Base-by-base conservation (phyloP, 2,329 filamentous ascomycete species). In the Xylaria sp. region DNA sequence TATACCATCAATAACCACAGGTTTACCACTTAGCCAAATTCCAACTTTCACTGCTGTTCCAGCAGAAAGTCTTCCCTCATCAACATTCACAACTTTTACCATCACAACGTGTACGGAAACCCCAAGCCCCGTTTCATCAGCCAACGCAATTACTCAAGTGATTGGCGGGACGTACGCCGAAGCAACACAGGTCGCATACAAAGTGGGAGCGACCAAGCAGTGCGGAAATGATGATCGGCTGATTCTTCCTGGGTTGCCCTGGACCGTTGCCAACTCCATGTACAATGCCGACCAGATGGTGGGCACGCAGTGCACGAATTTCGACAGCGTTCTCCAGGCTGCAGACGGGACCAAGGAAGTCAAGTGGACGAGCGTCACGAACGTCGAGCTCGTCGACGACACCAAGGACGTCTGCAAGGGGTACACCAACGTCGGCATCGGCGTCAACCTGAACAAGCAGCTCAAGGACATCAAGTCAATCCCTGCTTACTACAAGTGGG, bases 201-300 rank as follows among this genome's bases (percentile, higher is more conserved):
- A 68, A 22, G 56, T 68, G 2, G 38, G 4, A 7, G 59, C 68
- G 1, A 70, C 51, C 1, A 20, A 60, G 53, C 68, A 70, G 47
- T 70, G 68, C 33, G 68, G 68, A 44, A 64, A 70, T 42, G 7
- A 58, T 2, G 68, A 70, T 31, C 63, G 68, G 2, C 44, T 70
- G 1, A 61, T 66, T 45, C 57, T 70, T 0, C 68, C 68, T 0
- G 68, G 68, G 3, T 63, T 62, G 68, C 68, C 68, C 1, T 70
- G 68, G 68, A 68, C 66, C n/a, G 68, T 70, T 9, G 66, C 66
- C 68, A 70, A 70, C 63, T 65, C 66, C 10, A 70, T 70, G 68
- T 70, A 70, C 63, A 65, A 65, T n/a, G 66, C 66, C 5, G 22
- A 66, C 44, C 36, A 64, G 38, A 70, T 70, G 68, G 68, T 69